Percentiles rank a stretch among this genome's conserved stretches.
These are phyloP conservation scores for Plasmodium adleri DNA, from an alignment of 169 alveolate species.

Conservation along the genomic window DNA sequence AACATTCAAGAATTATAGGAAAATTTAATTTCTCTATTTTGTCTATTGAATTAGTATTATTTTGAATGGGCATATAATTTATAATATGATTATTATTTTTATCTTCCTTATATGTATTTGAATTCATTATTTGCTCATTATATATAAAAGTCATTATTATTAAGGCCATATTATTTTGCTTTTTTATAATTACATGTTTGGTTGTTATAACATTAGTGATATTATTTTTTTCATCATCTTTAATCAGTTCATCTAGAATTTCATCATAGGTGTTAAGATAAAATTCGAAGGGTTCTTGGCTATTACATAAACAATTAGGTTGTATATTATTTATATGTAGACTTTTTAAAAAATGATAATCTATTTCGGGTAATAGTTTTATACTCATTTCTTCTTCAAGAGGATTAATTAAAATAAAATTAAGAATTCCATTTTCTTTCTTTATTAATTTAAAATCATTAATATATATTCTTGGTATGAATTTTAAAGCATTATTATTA, in stretches of 20 bases:
- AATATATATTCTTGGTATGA: conserved; percentile 55
- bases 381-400: conserved; percentile 65
- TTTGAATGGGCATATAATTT: not conserved
- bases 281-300: conserved; percentile 28
- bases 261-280: conserved; percentile 48
- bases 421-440: conserved; percentile 50
- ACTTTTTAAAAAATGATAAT: conserved; percentile 37
- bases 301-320: conserved; percentile 23
- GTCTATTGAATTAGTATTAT: not conserved
- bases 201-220: conserved; percentile 26
- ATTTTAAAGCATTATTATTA: conserved; percentile 58
- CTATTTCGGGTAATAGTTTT: conserved; percentile 50
- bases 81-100: not conserved
- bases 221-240: conserved; percentile 26
- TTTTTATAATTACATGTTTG: conserved; percentile 25
- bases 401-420: conserved; percentile 62
- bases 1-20: conserved; percentile 49
- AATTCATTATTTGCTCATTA: not conserved
- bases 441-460: conserved; percentile 56
- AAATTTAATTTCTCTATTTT: conserved; percentile 42
- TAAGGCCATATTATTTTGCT: conserved; percentile 71
- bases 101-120: not conserved
- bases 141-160: conserved; percentile 43
- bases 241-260: conserved; percentile 39
- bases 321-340: conserved; percentile 29